These are phyloP conservation scores for Colletotrichum sp. DNA, from an alignment of 2,329 filamentous ascomycete genomes.

Conservation along the genomic window DNA sequence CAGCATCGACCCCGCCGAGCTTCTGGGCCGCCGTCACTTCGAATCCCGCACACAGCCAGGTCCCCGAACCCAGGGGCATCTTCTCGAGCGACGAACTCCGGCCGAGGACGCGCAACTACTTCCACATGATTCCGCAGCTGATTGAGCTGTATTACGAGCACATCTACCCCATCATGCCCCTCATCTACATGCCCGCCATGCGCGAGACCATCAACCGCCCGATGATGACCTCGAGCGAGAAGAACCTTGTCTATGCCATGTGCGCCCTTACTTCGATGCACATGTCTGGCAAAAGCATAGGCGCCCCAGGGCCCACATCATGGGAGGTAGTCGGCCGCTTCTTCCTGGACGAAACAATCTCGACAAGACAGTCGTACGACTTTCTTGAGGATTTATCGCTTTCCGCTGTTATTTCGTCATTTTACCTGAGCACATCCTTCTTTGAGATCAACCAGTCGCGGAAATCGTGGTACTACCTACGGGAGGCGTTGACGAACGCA, in stretches of 20 bases:
- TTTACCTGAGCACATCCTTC: slow-evolving; percentile 65
- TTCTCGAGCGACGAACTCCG: slow-evolving; percentile 48
- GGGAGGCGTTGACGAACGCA: slow-evolving; percentile 65
- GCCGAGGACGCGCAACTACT: slow-evolving; percentile 45
- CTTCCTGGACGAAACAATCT: slow-evolving; percentile 62
- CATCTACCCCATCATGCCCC: slow-evolving; percentile 68
- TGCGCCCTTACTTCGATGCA: slow-evolving; percentile 59
- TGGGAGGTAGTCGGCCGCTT: slow-evolving; percentile 58
- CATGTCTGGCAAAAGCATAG: slow-evolving; percentile 50
- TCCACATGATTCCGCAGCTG: slow-evolving; percentile 55
- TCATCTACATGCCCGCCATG: slow-evolving; percentile 62
- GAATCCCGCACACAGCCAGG: slow-evolving; percentile 28
- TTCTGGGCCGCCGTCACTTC: slow-evolving; percentile 34
- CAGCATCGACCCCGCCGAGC: slow-evolving; percentile 27
- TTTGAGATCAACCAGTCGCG: slow-evolving; percentile 66
- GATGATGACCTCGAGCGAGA: slow-evolving; percentile 38
- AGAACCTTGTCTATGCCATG: slow-evolving; percentile 58
- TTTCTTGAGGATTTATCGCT: slow-evolving; percentile 61
- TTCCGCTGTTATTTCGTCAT: slow-evolving; percentile 64
- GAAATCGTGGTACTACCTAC: slow-evolving; percentile 66
- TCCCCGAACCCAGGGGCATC: slow-evolving; percentile 39
- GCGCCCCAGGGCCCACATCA: slow-evolving; percentile 39
- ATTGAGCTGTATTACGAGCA: slow-evolving; percentile 67
- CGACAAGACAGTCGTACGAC: slow-evolving; percentile 60
- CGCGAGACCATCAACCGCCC: slow-evolving; percentile 51